Evolutionary conservation across 139 green algal genomes (phyloP), one percentile per base, ranked within the genome.

Genomic region (Coelastrella sp.): DNA sequence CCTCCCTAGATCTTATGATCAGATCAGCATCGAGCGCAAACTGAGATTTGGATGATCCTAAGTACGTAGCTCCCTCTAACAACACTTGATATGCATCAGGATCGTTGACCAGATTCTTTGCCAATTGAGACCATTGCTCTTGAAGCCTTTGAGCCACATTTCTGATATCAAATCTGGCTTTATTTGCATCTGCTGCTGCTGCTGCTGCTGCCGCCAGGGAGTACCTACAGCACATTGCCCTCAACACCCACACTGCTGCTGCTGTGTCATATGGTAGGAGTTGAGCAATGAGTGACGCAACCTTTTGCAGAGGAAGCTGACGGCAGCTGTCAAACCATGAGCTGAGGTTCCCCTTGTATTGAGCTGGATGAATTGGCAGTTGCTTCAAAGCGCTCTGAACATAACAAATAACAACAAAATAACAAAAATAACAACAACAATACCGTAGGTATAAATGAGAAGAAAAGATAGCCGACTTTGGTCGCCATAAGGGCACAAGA

Each of bases 61-160:
- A 7, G 35, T 37, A 0, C 2, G 38, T 59, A n/a, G n/a, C n/a
- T n/a, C n/a, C 68, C 68, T 80, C 35, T 30, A 80, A 35, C 7
- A 80, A 4, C 34, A 72, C 37, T 53, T 83, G 75, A 38, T 72
- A 83, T 2, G 57, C 53, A 6, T 83, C 75, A 34, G 75, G 13
- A 8, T 83, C 37, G 17, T 71, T 57, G 1, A n/a, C 38, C 3
- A 71, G 37, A 6, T 25, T 59, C 2, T 21, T 27, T 37, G 75
- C 75, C 23, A 72, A n/a, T 13, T 5, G 13, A 23, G 13, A 35
- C 75, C 75, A 83, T 9, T 37, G 35, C 7, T 37, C 21, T 8
- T 17, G 17, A 27, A 82, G 74, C 21, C 15, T 48, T 5, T 4
- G 5, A 4, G 23, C 48, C 8, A 34, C 6, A 2, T 78, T 41